phyloP scores from a whole-genome alignment of 2,329 filamentous ascomycete species.

The Colletotrichum euphorbiae region DNA sequence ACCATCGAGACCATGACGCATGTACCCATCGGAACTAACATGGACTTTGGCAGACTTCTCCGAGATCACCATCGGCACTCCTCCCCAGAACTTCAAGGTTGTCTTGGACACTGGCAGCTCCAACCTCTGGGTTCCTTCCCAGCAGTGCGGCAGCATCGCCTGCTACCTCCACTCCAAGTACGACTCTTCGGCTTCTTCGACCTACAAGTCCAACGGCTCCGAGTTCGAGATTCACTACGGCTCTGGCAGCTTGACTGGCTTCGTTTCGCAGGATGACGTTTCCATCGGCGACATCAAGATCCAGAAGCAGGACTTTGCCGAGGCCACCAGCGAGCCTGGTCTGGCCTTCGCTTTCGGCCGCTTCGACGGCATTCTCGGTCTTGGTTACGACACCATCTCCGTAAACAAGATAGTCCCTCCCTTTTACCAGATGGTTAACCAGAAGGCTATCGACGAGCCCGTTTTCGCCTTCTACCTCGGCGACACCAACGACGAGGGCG shows the following conservation, averaged over 20 bases:
- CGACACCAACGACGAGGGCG: conserved; percentile 73
- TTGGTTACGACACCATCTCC: conserved; percentile 96
- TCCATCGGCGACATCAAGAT: conserved; percentile 90
- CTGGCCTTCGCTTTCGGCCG: conserved; percentile 97
- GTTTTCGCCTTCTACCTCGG: conserved; percentile 98
- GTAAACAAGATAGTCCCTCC: conserved; percentile 95
- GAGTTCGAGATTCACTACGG: conserved; percentile 95
- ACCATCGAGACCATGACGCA: background rate
- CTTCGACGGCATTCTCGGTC: conserved; percentile 95
- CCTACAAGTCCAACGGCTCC: conserved; percentile 93
- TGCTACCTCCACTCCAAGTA: conserved; percentile 99
- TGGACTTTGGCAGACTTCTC: conserved; percentile 81
- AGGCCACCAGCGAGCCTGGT: conserved; percentile 95
- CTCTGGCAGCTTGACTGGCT: conserved; percentile 92
- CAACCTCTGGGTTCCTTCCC: conserved; percentile 97
- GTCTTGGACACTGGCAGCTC: conserved; percentile 98
- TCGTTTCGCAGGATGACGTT: conserved; percentile 89
- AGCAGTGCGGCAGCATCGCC: conserved; percentile 91
- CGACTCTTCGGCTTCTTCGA: conserved; percentile 88
- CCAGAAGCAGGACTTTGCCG: conserved; percentile 92
- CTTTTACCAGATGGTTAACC: conserved; percentile 95
- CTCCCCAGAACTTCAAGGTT: conserved; percentile 97
- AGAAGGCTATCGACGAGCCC: conserved; percentile 88
- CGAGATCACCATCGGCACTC: conserved; percentile 91
- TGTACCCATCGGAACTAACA: background rate